phyloP scores from a whole-genome alignment of 2,329 filamentous ascomycete species.

The Lecanoromycetidae sp. region DNA sequence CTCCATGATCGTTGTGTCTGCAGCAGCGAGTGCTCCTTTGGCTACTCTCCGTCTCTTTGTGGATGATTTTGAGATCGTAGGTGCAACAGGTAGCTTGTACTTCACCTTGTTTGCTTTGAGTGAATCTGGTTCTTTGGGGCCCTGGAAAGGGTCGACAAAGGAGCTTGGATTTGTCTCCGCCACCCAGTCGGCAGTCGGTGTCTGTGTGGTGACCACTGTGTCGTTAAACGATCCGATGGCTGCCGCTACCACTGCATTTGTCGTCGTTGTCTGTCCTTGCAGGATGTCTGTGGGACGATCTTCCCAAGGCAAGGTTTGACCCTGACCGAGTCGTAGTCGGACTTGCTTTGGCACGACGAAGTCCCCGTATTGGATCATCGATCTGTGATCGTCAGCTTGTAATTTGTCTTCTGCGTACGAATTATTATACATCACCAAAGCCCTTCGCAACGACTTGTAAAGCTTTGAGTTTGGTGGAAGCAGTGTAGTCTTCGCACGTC shows the following conservation, averaged over 20 bases:
- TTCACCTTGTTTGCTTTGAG: background rate
- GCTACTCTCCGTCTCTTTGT: background rate
- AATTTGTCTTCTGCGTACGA: no score
- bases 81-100: background rate
- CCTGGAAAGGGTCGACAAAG: background rate
- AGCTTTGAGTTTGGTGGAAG: background rate
- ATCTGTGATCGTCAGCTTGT: no score
- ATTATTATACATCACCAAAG: constrained; percentile 3
- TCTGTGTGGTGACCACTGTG: no score
- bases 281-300: background rate
- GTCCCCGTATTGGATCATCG: no score
- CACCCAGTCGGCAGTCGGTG: background rate
- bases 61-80: background rate
- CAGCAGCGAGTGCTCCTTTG: background rate
- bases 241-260: background rate
- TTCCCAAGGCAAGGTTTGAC: background rate
- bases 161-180: background rate
- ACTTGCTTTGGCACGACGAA: no score
- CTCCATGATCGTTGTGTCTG: background rate
- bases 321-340: no score
- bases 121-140: no score
- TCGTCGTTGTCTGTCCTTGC: background rate
- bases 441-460: background rate
- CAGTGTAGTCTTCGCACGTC: background rate
- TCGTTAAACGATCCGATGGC: no score